Evolutionary conservation across 2,329 filamentous ascomycete species (phyloP).

Genomic region (Chaetomium olivaceum): DNA sequence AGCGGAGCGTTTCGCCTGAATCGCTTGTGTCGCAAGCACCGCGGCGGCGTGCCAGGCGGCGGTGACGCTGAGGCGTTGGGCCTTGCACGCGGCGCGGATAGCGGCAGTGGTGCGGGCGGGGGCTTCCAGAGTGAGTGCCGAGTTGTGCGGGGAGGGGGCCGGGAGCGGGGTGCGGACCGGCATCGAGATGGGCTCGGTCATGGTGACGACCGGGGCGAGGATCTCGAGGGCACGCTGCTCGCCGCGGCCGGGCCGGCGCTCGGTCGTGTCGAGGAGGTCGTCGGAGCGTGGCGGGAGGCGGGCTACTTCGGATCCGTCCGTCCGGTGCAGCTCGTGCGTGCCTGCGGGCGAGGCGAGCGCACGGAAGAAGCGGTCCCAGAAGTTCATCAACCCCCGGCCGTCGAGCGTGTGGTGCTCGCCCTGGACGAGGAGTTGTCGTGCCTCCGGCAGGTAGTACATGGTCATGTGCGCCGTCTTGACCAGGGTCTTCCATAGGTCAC

Average conservation of each 20-base stretch:
- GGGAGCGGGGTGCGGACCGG: not conserved
- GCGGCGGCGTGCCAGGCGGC: not conserved
- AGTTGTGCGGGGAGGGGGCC: not conserved
- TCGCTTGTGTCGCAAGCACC: not conserved
- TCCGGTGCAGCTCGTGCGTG: not conserved
- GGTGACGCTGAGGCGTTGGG: not conserved
- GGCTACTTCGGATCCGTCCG: not conserved
- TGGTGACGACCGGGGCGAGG: not conserved
- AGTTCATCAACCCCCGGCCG: not conserved
- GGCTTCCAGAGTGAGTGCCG: not conserved
- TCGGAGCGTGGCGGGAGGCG: not conserved
- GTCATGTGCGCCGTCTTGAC: not conserved
- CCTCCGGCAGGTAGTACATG: not conserved
- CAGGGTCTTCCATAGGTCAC: not conserved
- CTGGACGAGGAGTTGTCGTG: not conserved
- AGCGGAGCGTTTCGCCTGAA: not conserved
- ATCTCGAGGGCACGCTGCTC: not conserved
- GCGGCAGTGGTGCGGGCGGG: not conserved
- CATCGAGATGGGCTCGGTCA: not conserved
- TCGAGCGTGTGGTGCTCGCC: not conserved
- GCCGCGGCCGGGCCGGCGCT: not conserved
- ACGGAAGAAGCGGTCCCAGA: not conserved
- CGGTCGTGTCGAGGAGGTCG: not conserved
- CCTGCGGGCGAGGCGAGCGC: not conserved
- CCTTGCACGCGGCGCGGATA: not conserved